Conservation (phyloP, 169 alveolate species). For the Plasmodium vinckei region DNA sequence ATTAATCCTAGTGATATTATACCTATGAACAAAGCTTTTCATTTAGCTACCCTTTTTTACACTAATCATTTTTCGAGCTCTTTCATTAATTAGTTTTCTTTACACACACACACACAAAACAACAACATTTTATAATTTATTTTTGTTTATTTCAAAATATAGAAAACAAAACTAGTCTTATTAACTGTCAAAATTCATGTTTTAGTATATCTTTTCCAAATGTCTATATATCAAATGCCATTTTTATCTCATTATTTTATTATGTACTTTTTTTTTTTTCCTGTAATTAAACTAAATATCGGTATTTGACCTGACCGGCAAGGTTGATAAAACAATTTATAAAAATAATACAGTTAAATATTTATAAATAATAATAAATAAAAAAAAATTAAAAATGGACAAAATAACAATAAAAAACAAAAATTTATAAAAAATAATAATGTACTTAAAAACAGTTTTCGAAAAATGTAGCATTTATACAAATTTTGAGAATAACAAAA, state of each 20-base stretch:
- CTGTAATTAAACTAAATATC: too few species aligned
- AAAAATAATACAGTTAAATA: too few species aligned
- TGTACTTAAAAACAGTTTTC: slow-evolving; percentile 1
- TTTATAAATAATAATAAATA: not conserved
- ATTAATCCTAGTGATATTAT: slow-evolving; percentile 23
- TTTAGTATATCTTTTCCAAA: too few species aligned
- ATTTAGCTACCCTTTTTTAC: slow-evolving; percentile 33
- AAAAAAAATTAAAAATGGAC: slow-evolving; percentile 2
- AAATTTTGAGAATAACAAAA: too few species aligned
- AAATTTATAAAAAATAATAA: not conserved
- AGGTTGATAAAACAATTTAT: too few species aligned
- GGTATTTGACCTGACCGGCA: too few species aligned
- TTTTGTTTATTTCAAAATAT: too few species aligned
- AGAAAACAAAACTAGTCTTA: too few species aligned
- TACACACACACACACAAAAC: not conserved
- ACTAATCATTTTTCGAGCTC: slow-evolving; percentile 23
- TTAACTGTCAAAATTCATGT: too few species aligned
- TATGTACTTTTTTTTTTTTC: too few species aligned
- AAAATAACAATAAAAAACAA: not conserved
- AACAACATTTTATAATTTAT: not conserved
- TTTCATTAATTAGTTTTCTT: not conserved
- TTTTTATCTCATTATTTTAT: too few species aligned
- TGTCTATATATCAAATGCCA: too few species aligned
- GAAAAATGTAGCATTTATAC: not conserved
- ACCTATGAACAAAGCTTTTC: slow-evolving; percentile 27